phyloP scores from a whole-genome alignment of 306 rosid species.

The Cucurbita ficifolia region DNA sequence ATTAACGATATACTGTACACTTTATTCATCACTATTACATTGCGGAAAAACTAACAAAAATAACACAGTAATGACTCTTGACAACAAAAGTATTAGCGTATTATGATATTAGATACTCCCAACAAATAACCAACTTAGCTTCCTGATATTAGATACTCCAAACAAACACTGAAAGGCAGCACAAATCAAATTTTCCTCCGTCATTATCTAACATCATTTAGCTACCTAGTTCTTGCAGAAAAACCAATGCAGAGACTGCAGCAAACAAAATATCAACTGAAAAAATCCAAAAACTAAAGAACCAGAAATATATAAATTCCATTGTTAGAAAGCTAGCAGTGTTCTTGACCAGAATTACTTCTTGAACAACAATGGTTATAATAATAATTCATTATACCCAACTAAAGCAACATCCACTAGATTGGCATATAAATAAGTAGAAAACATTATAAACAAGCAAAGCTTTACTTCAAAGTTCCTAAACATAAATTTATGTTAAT shows the following conservation, averaged over 20 bases:
- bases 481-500: neutral
- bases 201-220: neutral
- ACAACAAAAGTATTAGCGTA: neutral
- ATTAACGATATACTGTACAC: neutral
- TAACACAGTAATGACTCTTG: neutral
- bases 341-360: neutral
- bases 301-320: neutral
- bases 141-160: neutral
- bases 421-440: neutral
- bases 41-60: no score
- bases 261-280: neutral
- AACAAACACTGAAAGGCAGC: neutral
- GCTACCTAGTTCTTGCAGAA: neutral
- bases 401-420: neutral
- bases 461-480: neutral
- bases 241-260: neutral
- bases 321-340: neutral
- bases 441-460: neutral
- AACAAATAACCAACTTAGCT: neutral
- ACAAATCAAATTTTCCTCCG: neutral
- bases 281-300: neutral
- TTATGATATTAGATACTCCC: neutral
- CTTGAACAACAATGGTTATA: neutral
- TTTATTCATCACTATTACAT: neutral
- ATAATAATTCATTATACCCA: neutral